These are phyloP conservation scores for Aegilops sharonensis DNA, from an alignment of 176 grass and related monocot genomes.

Conservation along the genomic window DNA sequence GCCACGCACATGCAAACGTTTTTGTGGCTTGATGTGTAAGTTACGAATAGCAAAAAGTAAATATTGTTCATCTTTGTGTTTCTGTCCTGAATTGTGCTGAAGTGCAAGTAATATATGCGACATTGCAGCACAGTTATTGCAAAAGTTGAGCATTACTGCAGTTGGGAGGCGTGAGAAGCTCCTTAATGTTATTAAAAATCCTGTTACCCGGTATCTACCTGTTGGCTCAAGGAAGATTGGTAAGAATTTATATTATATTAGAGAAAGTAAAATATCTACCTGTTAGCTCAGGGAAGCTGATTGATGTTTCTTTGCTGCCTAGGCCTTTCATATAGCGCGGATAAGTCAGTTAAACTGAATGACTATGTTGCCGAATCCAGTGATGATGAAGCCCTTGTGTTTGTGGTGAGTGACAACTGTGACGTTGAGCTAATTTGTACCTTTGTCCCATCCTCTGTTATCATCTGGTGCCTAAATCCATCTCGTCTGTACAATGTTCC, in stretches of 20 bases:
- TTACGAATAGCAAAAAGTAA: constrained; percentile 13
- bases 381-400: constrained; percentile 70
- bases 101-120: not conserved
- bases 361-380: constrained; percentile 77
- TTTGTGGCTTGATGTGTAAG: constrained; percentile 93
- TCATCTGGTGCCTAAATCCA: not conserved
- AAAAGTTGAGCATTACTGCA: constrained; percentile 94
- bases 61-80: not conserved
- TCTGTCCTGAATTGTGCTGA: constrained; percentile 13
- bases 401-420: constrained; percentile 63
- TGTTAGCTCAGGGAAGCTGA: not conserved
- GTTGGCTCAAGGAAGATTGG: constrained; percentile 82
- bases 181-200: constrained; percentile 96
- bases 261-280: not conserved
- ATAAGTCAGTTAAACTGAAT: constrained; percentile 80
- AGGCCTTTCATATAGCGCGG: constrained; percentile 90
- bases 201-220: constrained; percentile 79
- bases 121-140: constrained; percentile 79
- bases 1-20: constrained; percentile 80
- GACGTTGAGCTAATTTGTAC: not conserved
- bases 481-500: constrained; percentile 15
- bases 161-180: constrained; percentile 86
- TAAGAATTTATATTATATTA: constrained; percentile 18
- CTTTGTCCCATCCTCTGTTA: not conserved
- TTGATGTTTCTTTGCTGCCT: constrained; percentile 17